Evolutionary conservation across 2,329 filamentous ascomycete species (phyloP).

Genomic region (Boeremia exigua): DNA sequence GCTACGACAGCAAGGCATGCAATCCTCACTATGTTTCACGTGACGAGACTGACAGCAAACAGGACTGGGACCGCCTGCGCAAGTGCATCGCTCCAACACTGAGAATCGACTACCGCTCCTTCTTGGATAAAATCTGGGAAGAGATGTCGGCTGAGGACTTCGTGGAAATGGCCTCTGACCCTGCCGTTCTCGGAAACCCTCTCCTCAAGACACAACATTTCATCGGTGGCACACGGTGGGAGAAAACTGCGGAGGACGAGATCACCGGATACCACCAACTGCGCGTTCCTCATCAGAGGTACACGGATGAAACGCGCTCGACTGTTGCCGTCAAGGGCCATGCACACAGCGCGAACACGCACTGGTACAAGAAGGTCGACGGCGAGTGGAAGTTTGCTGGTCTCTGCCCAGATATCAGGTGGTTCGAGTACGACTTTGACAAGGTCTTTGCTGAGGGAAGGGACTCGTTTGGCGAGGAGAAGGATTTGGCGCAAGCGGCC

Average conservation of each 20-base stretch:
- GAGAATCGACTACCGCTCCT: constrained; percentile 71
- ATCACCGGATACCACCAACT: constrained; percentile 64
- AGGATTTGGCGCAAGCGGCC: constrained; percentile 35
- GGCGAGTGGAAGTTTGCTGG: constrained; percentile 66
- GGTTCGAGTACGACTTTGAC: constrained; percentile 63
- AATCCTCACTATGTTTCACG: not conserved
- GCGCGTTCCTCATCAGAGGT: constrained; percentile 64
- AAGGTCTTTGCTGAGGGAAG: constrained; percentile 59
- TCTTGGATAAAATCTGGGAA: constrained; percentile 63
- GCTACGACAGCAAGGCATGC: constrained; percentile 66
- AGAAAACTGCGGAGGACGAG: constrained; percentile 56
- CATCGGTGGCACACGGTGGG: constrained; percentile 61
- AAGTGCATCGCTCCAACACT: constrained; percentile 69
- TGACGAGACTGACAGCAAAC: not conserved
- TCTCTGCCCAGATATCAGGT: constrained; percentile 60
- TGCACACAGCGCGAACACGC: constrained; percentile 60
- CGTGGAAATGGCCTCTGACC: constrained; percentile 59
- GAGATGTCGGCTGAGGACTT: constrained; percentile 63
- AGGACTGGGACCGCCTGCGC: constrained; percentile 65
- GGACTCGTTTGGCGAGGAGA: constrained; percentile 50
- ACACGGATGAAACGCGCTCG: constrained; percentile 56
- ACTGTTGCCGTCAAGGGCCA: constrained; percentile 62
- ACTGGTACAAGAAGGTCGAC: constrained; percentile 64
- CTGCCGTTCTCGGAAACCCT: constrained; percentile 60
- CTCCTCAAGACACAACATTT: constrained; percentile 64